Percentiles rank a stretch among this genome's conserved stretches.
These are phyloP conservation scores for Corymbia calophylla DNA, from an alignment of 441 rosid species.

Conservation along the genomic window DNA sequence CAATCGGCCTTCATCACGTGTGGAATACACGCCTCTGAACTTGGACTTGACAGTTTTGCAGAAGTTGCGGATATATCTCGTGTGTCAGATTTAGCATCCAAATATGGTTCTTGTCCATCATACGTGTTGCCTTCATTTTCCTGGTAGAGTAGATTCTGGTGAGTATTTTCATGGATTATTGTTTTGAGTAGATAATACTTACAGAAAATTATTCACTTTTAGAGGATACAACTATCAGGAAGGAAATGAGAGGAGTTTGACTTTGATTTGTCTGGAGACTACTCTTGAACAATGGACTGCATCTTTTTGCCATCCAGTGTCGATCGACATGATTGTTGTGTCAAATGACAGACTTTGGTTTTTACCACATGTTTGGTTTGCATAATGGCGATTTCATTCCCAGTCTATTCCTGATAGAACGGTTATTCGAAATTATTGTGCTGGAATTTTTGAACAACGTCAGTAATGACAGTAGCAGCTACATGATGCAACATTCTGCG, in stretches of 20 bases:
- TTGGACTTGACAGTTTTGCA: conserved; percentile 56
- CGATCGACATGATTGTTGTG: accelerated
- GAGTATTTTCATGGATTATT: neutral
- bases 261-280: neutral
- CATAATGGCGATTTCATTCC: neutral
- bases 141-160: conserved; percentile 34
- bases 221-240: neutral
- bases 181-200: neutral
- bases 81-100: conserved; percentile 49
- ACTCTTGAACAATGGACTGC: neutral
- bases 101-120: conserved; percentile 58
- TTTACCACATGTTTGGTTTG: neutral
- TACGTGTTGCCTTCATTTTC: conserved; percentile 69
- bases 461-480: neutral
- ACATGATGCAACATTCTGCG: neutral
- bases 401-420: neutral
- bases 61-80: conserved; percentile 50
- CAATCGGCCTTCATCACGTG: conserved; percentile 63
- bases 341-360: neutral
- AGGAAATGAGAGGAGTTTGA: neutral
- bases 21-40: conserved; percentile 75
- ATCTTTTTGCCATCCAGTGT: neutral
- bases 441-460: neutral
- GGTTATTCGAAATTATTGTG: neutral
- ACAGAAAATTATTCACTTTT: neutral